Percentiles rank a stretch among this genome's conserved stretches.
These are phyloP conservation scores for Spergularia azorica DNA, from an alignment of 179 eudicot genomes.

Conservation along the genomic window DNA sequence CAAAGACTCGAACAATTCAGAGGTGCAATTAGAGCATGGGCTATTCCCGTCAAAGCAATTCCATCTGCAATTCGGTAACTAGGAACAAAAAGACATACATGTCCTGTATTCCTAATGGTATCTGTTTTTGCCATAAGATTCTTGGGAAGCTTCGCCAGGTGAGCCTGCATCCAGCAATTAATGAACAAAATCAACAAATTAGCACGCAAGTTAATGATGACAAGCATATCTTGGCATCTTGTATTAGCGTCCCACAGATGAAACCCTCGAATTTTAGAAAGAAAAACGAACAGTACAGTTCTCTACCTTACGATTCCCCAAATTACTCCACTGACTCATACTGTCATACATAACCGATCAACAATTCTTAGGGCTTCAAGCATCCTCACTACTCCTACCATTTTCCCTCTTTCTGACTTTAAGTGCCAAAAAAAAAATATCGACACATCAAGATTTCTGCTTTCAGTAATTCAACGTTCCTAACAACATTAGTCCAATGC, in stretches of 20 bases:
- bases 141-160: constrained; percentile 64
- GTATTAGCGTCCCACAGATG: too few relatives aligned
- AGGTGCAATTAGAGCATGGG: neutral
- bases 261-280: too few relatives aligned
- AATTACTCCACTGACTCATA: neutral
- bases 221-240: neutral
- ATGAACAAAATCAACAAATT: neutral
- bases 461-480: too few relatives aligned
- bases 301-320: neutral
- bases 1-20: neutral
- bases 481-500: too few relatives aligned
- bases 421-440: too few relatives aligned
- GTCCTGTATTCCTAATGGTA: constrained; percentile 63
- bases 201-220: neutral
- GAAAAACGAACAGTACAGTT: too few relatives aligned
- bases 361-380: neutral
- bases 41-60: neutral
- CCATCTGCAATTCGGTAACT: neutral
- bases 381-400: neutral
- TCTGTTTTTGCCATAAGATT: constrained; percentile 67
- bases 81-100: constrained; percentile 38
- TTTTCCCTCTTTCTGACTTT: too few relatives aligned
- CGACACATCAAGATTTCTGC: too few relatives aligned
- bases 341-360: too few relatives aligned
- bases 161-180: constrained; percentile 43